Conservation (phyloP, 2,329 filamentous ascomycete species). For the Moelleriella libera region DNA sequence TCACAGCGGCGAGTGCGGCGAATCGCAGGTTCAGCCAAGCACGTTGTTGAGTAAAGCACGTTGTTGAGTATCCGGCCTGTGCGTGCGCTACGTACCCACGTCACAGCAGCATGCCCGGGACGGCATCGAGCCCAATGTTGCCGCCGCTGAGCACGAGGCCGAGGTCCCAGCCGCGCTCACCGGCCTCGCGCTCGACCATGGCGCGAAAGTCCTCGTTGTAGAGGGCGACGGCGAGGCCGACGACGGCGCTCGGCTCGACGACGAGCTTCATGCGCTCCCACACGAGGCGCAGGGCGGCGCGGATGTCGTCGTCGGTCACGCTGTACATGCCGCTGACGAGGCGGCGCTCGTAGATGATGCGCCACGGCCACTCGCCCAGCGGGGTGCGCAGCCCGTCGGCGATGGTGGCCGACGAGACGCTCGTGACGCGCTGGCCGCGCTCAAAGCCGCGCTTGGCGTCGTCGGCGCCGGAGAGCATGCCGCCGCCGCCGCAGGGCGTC, state of each 20-base stretch:
- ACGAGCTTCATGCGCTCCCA: constrained; percentile 83
- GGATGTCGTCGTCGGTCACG: constrained; percentile 74
- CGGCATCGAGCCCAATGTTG: constrained; percentile 39
- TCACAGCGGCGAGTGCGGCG: too few species aligned
- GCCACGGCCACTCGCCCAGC: constrained; percentile 64
- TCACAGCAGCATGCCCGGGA: constrained; percentile 27
- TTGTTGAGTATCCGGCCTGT: background rate
- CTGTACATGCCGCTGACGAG: constrained; percentile 58
- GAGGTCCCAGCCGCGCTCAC: constrained; percentile 59
- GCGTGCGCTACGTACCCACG: background rate
- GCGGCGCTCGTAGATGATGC: constrained; percentile 54
- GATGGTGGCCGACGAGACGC: constrained; percentile 65
- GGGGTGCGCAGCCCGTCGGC: constrained; percentile 83
- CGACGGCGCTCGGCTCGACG: constrained; percentile 76
- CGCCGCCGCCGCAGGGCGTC: constrained; percentile 75
- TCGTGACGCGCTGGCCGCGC: constrained; percentile 47
- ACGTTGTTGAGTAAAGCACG: too few species aligned
- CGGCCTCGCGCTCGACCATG: constrained; percentile 56
- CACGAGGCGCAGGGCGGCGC: constrained; percentile 59
- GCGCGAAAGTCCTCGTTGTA: constrained; percentile 73
- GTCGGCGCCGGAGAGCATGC: constrained; percentile 76
- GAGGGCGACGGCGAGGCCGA: constrained; percentile 69
- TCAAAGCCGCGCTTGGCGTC: constrained; percentile 63
- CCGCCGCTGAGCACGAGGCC: constrained; percentile 47
- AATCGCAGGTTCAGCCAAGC: too few species aligned